phyloP scores from a whole-genome alignment of 1,139 yeast species.

The Pichia sp. region DNA sequence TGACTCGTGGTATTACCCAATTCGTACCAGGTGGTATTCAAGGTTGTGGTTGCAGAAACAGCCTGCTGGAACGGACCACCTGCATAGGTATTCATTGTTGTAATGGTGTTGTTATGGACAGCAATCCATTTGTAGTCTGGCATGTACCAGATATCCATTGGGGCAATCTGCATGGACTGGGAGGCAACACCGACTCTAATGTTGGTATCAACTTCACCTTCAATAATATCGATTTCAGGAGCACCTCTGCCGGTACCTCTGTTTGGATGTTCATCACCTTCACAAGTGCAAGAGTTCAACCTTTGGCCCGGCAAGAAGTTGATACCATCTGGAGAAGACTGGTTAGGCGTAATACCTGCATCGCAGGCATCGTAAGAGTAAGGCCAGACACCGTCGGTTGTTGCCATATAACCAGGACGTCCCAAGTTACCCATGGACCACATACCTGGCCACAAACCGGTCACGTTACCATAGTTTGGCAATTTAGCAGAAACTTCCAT shows the following conservation, averaged over 20 bases:
- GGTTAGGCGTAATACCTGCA: slow-evolving; percentile 64
- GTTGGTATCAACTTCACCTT: slow-evolving; percentile 49
- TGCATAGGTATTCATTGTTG: slow-evolving; percentile 51
- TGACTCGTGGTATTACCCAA: slow-evolving; percentile 36
- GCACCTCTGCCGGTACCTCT: slow-evolving; percentile 60
- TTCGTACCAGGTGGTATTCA: slow-evolving; percentile 56
- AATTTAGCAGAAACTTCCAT: slow-evolving; percentile 49
- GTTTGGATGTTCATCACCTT: slow-evolving; percentile 56
- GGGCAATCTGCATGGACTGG: slow-evolving; percentile 59
- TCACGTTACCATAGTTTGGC: slow-evolving; percentile 51
- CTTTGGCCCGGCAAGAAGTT: slow-evolving; percentile 57
- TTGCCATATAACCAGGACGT: slow-evolving; percentile 59
- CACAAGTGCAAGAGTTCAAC: slow-evolving; percentile 53
- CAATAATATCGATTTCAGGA: slow-evolving; percentile 60
- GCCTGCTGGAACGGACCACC: slow-evolving; percentile 65
- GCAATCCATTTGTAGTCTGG: slow-evolving; percentile 54
- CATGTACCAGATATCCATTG: slow-evolving; percentile 59
- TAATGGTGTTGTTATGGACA: slow-evolving; percentile 42
- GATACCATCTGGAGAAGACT: slow-evolving; percentile 58
- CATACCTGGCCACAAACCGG: slow-evolving; percentile 63
- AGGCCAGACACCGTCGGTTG: slow-evolving; percentile 65
- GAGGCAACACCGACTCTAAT: slow-evolving; percentile 47
- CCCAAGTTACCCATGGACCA: slow-evolving; percentile 65
- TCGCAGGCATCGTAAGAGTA: slow-evolving; percentile 57
- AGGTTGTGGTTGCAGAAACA: slow-evolving; percentile 48